phyloP scores from a whole-genome alignment of 2,329 filamentous ascomycete genomes.

The Fusarium ramigenum region DNA sequence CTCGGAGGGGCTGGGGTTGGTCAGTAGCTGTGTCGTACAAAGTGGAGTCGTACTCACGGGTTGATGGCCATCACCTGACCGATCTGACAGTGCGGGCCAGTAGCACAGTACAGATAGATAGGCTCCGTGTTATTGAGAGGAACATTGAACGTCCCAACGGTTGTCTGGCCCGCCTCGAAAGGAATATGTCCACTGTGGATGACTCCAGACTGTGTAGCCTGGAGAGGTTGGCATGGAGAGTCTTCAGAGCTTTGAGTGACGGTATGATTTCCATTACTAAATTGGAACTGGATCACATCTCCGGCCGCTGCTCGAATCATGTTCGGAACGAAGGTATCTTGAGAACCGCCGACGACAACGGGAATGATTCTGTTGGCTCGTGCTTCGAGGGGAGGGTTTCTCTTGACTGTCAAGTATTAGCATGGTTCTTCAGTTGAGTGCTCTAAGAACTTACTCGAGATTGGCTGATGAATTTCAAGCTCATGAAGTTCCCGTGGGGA shows the following conservation, averaged over 20 bases:
- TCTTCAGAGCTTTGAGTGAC: conserved; percentile 52
- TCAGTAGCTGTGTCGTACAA: neutral
- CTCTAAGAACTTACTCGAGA: neutral
- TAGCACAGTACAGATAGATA: conserved; percentile 62
- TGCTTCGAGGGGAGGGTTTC: conserved; percentile 37
- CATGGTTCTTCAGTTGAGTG: too few species aligned
- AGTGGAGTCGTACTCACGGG: conserved; percentile 44
- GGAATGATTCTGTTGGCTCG: conserved; percentile 41
- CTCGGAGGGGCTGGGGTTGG: conserved; percentile 16
- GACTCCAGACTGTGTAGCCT: conserved; percentile 44
- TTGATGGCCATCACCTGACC: conserved; percentile 64
- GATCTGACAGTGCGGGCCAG: conserved; percentile 57
- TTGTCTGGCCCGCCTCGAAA: conserved; percentile 47
- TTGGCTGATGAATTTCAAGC: neutral
- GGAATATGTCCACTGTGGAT: conserved; percentile 55
- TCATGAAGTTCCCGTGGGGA: neutral
- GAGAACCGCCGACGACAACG: conserved; percentile 50
- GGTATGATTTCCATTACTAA: conserved; percentile 55
- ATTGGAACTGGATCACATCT: conserved; percentile 55
- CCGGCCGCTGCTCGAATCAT: conserved; percentile 46
- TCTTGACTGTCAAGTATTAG: neutral
- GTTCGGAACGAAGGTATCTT: conserved; percentile 52
- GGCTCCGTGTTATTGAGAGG: conserved; percentile 54
- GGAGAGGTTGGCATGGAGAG: conserved; percentile 51
- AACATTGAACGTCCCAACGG: conserved; percentile 58